A percentile compares a stretch with the other conserved stretches of the same genome.
These are phyloP conservation scores for Trichophyton equinum DNA, from an alignment of 2,329 filamentous ascomycete genomes.

Conservation along the genomic window DNA sequence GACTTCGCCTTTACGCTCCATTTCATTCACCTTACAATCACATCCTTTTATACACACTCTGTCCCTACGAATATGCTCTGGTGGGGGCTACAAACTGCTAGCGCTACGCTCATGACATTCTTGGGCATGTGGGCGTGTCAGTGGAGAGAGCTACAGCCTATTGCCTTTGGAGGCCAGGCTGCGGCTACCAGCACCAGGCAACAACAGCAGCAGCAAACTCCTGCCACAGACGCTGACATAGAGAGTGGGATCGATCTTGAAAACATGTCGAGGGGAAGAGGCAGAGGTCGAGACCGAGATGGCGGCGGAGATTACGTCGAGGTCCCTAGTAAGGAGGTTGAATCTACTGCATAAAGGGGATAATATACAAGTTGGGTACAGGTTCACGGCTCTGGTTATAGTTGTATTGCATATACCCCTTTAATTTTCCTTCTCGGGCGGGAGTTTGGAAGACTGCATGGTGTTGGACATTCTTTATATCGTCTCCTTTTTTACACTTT, in stretches of 20 bases:
- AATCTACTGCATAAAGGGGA: background rate
- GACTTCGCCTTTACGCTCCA: slow-evolving; percentile 90
- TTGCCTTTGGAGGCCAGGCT: slow-evolving; percentile 56
- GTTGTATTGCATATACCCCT: slow-evolving; percentile 16
- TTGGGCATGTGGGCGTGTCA: slow-evolving; percentile 84
- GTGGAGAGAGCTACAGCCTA: slow-evolving; percentile 77
- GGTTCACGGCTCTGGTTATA: slow-evolving; percentile 40
- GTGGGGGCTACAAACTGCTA: slow-evolving; percentile 61
- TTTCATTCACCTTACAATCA: slow-evolving; percentile 65
- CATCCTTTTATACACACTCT: slow-evolving; percentile 63
- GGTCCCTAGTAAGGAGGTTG: slow-evolving; percentile 39
- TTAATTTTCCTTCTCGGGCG: slow-evolving; percentile 3
- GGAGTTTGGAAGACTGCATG: background rate
- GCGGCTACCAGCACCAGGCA: slow-evolving; percentile 21
- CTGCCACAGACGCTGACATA: slow-evolving; percentile 39
- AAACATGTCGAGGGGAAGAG: slow-evolving; percentile 13
- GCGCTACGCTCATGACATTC: slow-evolving; percentile 50
- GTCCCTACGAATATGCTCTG: slow-evolving; percentile 71
- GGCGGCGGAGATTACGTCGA: slow-evolving; percentile 48
- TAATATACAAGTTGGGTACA: slow-evolving; percentile 1
- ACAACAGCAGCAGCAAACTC: slow-evolving; percentile 43
- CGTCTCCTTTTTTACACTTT: background rate
- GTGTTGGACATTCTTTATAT: background rate
- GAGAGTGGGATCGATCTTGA: slow-evolving; percentile 10
- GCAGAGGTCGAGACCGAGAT: slow-evolving; percentile 17